Percentiles rank a stretch among this genome's conserved stretches.
Conservation (phyloP, 257 asterid species). For the Apocynum venetum region DNA sequence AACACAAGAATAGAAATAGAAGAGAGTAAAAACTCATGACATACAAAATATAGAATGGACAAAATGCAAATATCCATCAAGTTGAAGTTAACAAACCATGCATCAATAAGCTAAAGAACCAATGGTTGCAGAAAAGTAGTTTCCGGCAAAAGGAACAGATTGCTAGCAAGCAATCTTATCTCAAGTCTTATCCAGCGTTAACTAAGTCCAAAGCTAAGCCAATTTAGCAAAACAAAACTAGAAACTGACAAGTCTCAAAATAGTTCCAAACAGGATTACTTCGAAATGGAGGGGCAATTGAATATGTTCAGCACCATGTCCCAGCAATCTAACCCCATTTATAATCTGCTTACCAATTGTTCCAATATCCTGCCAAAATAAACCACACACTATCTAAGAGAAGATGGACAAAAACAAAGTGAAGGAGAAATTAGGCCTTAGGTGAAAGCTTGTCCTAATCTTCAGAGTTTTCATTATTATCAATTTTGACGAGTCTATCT, state of each 20-base stretch:
- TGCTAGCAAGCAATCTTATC: neutral
- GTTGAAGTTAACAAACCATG: neutral
- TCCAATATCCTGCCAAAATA: slow-evolving; percentile 53
- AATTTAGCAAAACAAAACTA: neutral
- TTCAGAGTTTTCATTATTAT: slow-evolving; percentile 93
- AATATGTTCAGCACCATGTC: slow-evolving; percentile 75
- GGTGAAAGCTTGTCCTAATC: slow-evolving; percentile 31
- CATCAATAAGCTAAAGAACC: neutral
- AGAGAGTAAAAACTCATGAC: neutral
- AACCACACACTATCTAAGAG: slow-evolving; percentile 13
- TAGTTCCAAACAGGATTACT: slow-evolving; percentile 31
- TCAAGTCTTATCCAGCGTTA: neutral
- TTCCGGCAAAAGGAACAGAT: neutral
- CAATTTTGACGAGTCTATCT: slow-evolving; percentile 91
- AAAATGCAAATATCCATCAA: neutral
- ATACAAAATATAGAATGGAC: neutral
- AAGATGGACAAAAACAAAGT: slow-evolving; percentile 1
- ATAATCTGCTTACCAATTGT: slow-evolving; percentile 89
- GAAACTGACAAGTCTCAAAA: neutral
- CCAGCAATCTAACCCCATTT: slow-evolving; percentile 92
- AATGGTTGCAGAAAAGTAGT: neutral
- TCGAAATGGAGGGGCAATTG: slow-evolving; percentile 94
- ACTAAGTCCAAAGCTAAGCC: neutral
- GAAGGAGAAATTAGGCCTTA: neutral
- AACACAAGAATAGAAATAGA: neutral